Evolutionary conservation across 179 eudicot species (phyloP).

Genomic region (Vitellaria paradoxa): DNA sequence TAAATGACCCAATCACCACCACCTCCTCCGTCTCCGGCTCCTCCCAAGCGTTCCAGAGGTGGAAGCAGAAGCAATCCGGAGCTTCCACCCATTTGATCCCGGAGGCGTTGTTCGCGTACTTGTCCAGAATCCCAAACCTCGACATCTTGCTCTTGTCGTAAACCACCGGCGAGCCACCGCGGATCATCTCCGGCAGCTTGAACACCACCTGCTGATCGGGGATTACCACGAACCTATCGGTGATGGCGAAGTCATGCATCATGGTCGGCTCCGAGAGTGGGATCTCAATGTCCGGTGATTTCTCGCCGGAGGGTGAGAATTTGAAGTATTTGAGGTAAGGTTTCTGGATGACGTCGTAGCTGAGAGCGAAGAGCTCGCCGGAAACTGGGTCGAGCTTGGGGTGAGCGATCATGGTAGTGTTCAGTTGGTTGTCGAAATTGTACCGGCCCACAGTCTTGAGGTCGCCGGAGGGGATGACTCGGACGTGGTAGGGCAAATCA

Average conservation of each 20-base stretch:
- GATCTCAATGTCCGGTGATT: constrained; percentile 24
- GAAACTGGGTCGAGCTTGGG: constrained; percentile 31
- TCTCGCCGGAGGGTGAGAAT: constrained; percentile 20
- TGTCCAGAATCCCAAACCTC: constrained; percentile 21
- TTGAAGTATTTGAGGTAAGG: constrained; percentile 27
- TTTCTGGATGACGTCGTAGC: constrained; percentile 29
- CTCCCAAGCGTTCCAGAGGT: constrained; percentile 30
- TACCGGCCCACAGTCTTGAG: constrained; percentile 20
- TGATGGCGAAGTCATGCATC: constrained; percentile 36
- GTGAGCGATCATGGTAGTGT: constrained; percentile 28
- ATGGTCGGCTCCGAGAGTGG: constrained; percentile 24
- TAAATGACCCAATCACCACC: constrained; percentile 27
- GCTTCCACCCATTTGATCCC: constrained; percentile 19
- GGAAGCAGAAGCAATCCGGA: constrained; percentile 19
- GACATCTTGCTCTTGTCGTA: constrained; percentile 20
- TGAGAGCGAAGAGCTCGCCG: constrained; percentile 23
- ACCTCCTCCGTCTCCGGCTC: constrained; percentile 25
- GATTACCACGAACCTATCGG: constrained; percentile 25
- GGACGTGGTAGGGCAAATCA: constrained; percentile 26
- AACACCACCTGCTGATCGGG: constrained; percentile 32
- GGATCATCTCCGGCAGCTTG: constrained; percentile 28
- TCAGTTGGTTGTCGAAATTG: constrained; percentile 20
- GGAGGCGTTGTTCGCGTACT: neutral
- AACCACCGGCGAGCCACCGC: constrained; percentile 30
- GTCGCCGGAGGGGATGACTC: constrained; percentile 22